Percentiles rank a stretch among this genome's conserved stretches.
Evolutionary conservation across 441 rosid genomes (phyloP).

Genomic region (Populus hybrid): DNA sequence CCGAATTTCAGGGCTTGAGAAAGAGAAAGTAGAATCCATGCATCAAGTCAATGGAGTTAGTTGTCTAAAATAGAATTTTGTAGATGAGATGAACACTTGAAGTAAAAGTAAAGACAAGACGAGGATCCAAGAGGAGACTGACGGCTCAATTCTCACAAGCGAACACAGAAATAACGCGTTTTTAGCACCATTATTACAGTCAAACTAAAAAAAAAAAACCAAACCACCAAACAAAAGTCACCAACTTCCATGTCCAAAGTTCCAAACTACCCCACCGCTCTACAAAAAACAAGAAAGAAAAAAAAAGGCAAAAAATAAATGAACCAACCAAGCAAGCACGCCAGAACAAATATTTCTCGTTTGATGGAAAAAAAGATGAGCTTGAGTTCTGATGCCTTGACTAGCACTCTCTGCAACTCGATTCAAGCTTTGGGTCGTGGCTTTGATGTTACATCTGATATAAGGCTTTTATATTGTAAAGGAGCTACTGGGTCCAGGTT

Average conservation of each 20-base stretch:
- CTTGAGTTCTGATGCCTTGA: constrained; percentile 63
- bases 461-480: constrained; percentile 86
- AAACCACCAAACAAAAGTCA: background rate
- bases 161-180: too few relatives aligned
- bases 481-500: constrained; percentile 95
- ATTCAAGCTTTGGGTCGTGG: constrained; percentile 97
- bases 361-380: constrained; percentile 20
- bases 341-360: too few relatives aligned
- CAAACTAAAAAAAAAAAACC: background rate
- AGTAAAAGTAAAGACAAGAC: background rate
- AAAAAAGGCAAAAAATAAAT: background rate
- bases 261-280: background rate
- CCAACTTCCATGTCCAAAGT: background rate
- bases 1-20: background rate
- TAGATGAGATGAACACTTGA: background rate
- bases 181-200: background rate
- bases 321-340: background rate
- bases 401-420: constrained; percentile 70
- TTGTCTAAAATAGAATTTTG: background rate
- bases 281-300: background rate
- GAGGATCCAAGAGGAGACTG: background rate
- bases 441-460: constrained; percentile 95
- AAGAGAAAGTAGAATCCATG: background rate
- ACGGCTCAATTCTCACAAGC: background rate
- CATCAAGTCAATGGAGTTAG: background rate